A percentile compares a stretch with the other conserved stretches of the same genome.
Evolutionary conservation across 495 filamentous ascomycete genomes (phyloP).

Genomic region (Usnea hakonensis): DNA sequence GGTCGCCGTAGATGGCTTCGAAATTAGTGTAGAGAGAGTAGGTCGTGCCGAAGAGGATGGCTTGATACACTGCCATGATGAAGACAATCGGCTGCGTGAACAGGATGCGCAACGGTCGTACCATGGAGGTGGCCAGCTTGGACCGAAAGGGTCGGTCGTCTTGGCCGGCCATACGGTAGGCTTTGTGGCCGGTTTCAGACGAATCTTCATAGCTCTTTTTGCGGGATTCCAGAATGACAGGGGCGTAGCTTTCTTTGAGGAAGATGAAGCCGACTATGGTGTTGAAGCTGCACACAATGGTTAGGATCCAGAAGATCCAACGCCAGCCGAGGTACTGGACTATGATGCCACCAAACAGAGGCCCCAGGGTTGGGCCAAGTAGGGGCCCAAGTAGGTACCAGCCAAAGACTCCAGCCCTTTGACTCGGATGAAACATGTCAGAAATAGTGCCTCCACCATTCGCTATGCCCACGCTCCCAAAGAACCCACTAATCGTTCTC

Average conservation of each 20-base stretch:
- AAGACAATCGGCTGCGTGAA: slow-evolving; percentile 54
- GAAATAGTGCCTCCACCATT: slow-evolving; percentile 70
- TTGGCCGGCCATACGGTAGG: slow-evolving; percentile 22
- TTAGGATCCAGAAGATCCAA: slow-evolving; percentile 74
- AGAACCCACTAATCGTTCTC: slow-evolving; percentile 50
- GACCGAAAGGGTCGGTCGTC: slow-evolving; percentile 22
- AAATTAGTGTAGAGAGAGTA: slow-evolving; percentile 56
- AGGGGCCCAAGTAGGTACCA: slow-evolving; percentile 27
- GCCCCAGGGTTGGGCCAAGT: slow-evolving; percentile 37
- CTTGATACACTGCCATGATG: slow-evolving; percentile 48
- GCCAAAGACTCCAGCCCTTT: slow-evolving; percentile 40
- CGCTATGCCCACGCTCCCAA: slow-evolving; percentile 61
- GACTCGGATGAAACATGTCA: slow-evolving; percentile 61
- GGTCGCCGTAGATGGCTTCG: slow-evolving; percentile 39
- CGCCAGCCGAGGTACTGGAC: slow-evolving; percentile 69
- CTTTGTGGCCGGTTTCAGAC: neutral
- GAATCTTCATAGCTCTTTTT: slow-evolving; percentile 15
- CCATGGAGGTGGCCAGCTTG: slow-evolving; percentile 23
- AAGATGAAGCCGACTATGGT: slow-evolving; percentile 42
- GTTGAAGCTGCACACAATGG: slow-evolving; percentile 54
- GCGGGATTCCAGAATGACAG: slow-evolving; percentile 26
- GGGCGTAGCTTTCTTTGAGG: slow-evolving; percentile 68
- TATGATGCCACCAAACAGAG: slow-evolving; percentile 63
- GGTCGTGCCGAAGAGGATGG: slow-evolving; percentile 53
- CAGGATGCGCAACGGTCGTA: slow-evolving; percentile 51